A percentile compares a stretch with the other conserved stretches of the same genome.
Evolutionary conservation across 139 green algal species (phyloP).

Genomic region (Parachlorella kessleri): DNA sequence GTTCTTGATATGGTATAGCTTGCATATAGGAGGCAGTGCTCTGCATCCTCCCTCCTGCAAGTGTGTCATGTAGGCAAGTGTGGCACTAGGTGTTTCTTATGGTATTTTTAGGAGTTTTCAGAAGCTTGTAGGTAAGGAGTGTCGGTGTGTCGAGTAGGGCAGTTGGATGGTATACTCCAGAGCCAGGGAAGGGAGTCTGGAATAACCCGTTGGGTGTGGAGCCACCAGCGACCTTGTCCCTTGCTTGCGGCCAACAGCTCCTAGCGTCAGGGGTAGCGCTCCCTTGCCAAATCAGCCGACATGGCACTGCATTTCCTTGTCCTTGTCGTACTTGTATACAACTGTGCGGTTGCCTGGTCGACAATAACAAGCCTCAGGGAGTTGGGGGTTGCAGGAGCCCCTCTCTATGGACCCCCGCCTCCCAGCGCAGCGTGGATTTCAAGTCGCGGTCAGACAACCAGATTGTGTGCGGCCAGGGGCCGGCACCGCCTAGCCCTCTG

Average conservation of each 20-base stretch:
- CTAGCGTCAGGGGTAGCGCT: no score
- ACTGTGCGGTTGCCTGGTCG: neutral
- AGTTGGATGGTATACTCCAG: no score
- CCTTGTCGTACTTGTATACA: neutral
- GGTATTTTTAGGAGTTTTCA: no score
- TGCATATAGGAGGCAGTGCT: no score
- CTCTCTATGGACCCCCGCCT: slow-evolving; percentile 30
- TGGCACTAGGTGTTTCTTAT: neutral
- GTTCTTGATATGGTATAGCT: neutral
- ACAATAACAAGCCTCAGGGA: neutral
- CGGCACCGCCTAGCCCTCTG: slow-evolving; percentile 82
- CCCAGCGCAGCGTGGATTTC: slow-evolving; percentile 26
- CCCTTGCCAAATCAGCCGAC: no score
- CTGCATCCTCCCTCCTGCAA: neutral
- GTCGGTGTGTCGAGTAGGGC: no score
- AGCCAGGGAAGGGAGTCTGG: no score
- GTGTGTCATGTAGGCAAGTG: neutral
- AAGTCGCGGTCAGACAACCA: neutral
- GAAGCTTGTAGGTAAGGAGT: no score
- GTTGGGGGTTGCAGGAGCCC: neutral
- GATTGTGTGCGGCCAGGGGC: slow-evolving; percentile 61
- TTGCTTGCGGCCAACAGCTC: neutral
- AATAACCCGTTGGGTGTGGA: no score
- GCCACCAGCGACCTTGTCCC: no score
- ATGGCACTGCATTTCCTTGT: no score